Evolutionary conservation across 208 protist genomes (phyloP).

Genomic region (Trypanosoma scelopori): DNA sequence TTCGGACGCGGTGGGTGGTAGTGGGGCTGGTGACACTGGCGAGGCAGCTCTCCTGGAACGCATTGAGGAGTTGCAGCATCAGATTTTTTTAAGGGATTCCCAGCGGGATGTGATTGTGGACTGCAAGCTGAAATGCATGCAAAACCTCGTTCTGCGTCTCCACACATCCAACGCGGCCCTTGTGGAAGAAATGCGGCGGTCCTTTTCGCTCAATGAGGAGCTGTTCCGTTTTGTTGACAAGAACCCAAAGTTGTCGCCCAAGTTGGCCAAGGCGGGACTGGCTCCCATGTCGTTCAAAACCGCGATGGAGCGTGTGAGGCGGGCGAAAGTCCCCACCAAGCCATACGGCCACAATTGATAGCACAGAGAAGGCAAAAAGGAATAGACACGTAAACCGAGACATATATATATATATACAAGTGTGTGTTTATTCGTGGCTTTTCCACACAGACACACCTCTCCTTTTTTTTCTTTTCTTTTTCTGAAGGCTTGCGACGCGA

Average conservation of each 20-base stretch:
- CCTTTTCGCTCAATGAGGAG: conserved; percentile 54
- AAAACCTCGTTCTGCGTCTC: conserved; percentile 67
- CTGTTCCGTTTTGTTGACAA: conserved; percentile 57
- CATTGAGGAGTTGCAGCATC: conserved; percentile 44
- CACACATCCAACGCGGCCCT: conserved; percentile 57
- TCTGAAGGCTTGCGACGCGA: no score
- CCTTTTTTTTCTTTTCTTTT: conserved; percentile 24
- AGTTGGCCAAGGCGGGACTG: conserved; percentile 48
- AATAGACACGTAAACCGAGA: neutral
- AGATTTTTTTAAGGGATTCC: conserved; percentile 48
- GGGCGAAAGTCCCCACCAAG: conserved; percentile 35
- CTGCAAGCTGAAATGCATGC: conserved; percentile 86
- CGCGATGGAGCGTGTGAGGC: conserved; percentile 42
- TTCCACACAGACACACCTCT: neutral
- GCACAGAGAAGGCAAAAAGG: neutral
- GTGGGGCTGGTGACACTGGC: neutral
- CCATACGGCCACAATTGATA: conserved; percentile 74
- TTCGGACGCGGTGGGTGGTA: neutral
- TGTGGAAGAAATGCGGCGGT: conserved; percentile 43
- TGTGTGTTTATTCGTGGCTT: neutral
- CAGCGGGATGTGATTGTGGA: conserved; percentile 83
- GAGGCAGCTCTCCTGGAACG: conserved; percentile 31
- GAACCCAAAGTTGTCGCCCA: conserved; percentile 48
- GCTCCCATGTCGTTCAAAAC: conserved; percentile 43
- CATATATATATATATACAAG: conserved; percentile 1